These are phyloP conservation scores for Vitis labrusca DNA, from an alignment of 164 flowering plant species.

Conservation along the genomic window DNA sequence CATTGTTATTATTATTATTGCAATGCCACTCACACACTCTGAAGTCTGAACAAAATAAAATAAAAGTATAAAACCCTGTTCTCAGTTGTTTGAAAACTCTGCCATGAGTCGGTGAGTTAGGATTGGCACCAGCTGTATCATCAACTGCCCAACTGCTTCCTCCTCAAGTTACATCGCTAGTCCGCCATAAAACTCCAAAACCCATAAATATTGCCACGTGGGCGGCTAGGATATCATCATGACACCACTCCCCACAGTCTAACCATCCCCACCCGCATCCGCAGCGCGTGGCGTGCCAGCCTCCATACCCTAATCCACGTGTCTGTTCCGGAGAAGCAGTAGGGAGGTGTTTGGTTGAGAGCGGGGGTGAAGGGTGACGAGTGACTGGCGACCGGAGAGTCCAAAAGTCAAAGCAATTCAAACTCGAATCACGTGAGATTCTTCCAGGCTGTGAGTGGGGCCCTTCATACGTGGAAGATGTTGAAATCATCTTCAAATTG, in stretches of 20 bases:
- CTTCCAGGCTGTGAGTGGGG: conserved; percentile 64
- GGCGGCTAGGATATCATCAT: conserved; percentile 20
- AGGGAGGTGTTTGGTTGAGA: not conserved
- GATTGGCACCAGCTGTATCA: conserved; percentile 15
- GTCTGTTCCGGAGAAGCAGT: not conserved
- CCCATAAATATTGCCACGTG: conserved; percentile 16
- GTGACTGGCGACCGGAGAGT: too few relatives aligned
- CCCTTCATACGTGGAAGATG: conserved; percentile 35
- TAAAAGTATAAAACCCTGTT: too few relatives aligned
- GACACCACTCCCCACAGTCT: not conserved
- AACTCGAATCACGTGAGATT: conserved; percentile 61
- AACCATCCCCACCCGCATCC: too few relatives aligned
- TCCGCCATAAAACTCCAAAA: conserved; percentile 4
- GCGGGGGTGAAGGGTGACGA: not conserved
- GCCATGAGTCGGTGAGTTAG: conserved; percentile 19
- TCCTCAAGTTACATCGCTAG: conserved; percentile 11
- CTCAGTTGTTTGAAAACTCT: not conserved
- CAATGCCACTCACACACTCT: too few relatives aligned
- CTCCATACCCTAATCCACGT: too few relatives aligned
- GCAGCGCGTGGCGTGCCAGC: not conserved
- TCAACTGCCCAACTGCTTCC: conserved; percentile 37
- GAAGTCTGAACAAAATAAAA: too few relatives aligned
- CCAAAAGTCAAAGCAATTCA: conserved; percentile 33
- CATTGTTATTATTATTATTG: too few relatives aligned
- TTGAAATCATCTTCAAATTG: conserved; percentile 27